Base-by-base conservation (phyloP, 495 filamentous ascomycete species). In the Xylaria castorea region DNA sequence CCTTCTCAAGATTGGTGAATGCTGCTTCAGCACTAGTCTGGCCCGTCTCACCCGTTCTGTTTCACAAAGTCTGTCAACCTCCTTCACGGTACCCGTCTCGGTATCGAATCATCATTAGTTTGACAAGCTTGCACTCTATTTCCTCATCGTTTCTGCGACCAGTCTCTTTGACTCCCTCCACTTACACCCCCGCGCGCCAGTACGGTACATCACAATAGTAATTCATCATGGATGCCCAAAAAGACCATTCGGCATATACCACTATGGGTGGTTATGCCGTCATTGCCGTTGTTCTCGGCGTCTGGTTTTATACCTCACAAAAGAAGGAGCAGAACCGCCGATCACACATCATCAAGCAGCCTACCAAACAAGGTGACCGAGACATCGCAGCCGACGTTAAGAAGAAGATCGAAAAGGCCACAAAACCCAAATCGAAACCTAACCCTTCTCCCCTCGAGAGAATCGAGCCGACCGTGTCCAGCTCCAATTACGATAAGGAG, bases 191-290 rank as follows among this genome's bases (percentile, higher is more conserved):
- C 25, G 30, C n/a, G 4, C 36, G 8, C 48, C 32, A 55, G 8
- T 32, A 58, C 30, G 36, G 3, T 71, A 36, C 53, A 50, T 16
- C n/a, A 32, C 62, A 63, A 42, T 46, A 65, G 32, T 65, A 50
- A 64, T 42, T n/a, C 73, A 82, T 34, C 75, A 85, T 86, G 84
- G 83, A 84, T 67, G 71, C 77, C 53, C 75, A 75, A 61, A 78
- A 75, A 44, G 75, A 66, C 64, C 76, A 66, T 63, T 80, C 78
- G n/a, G 75, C 76, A 55, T 64, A 83, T 74, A 85, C 85, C 64
- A 86, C 85, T 65, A 75, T 86, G 71, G 79, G 76, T 74, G 84
- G 84, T 67, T 92, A 89, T 89, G 88, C 84, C 64, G 81, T 88
- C 76, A 82, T 92, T 75, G 75, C 91, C 61, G 84, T 84, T 34